Evolutionary conservation across 352 stramenopile species (phyloP).

Genomic region (Pythium monospermum): DNA sequence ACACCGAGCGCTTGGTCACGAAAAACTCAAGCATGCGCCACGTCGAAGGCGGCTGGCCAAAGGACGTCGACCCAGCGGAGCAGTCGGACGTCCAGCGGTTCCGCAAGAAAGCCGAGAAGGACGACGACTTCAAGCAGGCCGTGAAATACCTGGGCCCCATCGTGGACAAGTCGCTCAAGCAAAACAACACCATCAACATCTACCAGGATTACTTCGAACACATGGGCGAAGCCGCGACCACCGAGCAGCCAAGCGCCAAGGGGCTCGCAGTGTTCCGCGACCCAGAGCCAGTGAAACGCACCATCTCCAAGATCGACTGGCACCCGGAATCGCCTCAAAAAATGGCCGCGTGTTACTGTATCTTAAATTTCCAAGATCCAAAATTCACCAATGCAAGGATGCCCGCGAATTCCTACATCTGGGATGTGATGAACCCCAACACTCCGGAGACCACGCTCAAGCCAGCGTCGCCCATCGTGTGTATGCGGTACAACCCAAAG

Average conservation of each 20-base stretch:
- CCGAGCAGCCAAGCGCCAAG: constrained; percentile 94
- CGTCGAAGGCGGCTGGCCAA: constrained; percentile 95
- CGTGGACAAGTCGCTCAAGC: constrained; percentile 92
- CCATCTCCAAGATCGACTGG: constrained; percentile 96
- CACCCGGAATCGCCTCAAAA: constrained; percentile 94
- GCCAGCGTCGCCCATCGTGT: constrained; percentile 84
- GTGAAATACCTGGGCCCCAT: constrained; percentile 92
- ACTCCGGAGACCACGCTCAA: constrained; percentile 93
- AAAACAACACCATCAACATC: constrained; percentile 98
- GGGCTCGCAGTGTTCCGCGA: constrained; percentile 97
- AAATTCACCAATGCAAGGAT: constrained; percentile 82
- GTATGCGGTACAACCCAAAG: constrained; percentile 96
- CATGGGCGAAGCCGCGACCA: constrained; percentile 88
- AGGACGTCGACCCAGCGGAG: constrained; percentile 96
- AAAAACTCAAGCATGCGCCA: constrained; percentile 94
- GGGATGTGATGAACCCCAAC: constrained; percentile 97
- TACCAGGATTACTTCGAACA: constrained; percentile 96
- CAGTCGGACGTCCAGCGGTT: constrained; percentile 95
- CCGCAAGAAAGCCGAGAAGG: constrained; percentile 97
- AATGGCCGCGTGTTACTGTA: constrained; percentile 96
- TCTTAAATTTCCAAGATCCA: constrained; percentile 94
- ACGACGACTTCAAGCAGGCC: constrained; percentile 94
- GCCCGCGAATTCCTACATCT: constrained; percentile 92
- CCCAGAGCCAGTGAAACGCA: constrained; percentile 90
- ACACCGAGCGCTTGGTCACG: constrained; percentile 91